Evolutionary conservation across 495 filamentous ascomycete species (phyloP), one percentile per base, ranked within the genome.

Genomic region (Podospora bellae-mahoneyi): DNA sequence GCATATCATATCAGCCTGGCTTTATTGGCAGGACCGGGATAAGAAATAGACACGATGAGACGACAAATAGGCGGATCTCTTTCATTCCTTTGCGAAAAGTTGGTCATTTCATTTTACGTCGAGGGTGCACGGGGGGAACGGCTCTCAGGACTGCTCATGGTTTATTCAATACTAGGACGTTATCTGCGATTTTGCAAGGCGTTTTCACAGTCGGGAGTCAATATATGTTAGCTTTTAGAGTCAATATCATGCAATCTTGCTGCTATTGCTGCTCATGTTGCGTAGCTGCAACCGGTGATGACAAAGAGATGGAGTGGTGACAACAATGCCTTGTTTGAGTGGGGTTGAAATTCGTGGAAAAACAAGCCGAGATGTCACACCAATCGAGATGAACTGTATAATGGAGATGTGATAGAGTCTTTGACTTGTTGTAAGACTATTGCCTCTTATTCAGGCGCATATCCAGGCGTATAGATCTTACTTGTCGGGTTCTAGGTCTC

Each of bases 171-270:
- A 48, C 30, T 30, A 61, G 55, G 55, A 58, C 61, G 61, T 39
- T 39, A 39, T 44, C 34, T 28, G 20, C 30, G 32, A 18, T 39
- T 19, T 20, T 63, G 61, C 61, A 63, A 39, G 61, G 61, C 61
- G 61, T 63, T 63, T 63, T 58, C 48, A 20, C 10, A 63, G 61
- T 44, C 34, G 61, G 61, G 61, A 0, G 30, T 26, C 61, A 63
- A 63, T 48, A 16, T 63, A 63, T 63, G 32, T 63, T 63, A 39
- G 32, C 28, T 63, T 48, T 63, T 63, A 63, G 2, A 63, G 61
- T 63, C 61, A 58, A 58, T 26, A 10, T 48, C 0, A 48, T 48
- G 39, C 13, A 48, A 48, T 48, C 39, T 48, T 48, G 39, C 39
- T 48, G 39, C 39, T 48, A 48, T 48, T 48, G 39, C 39, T 48